Base-by-base conservation (phyloP, 2,329 filamentous ascomycete species). In the Fusarium humuli region DNA sequence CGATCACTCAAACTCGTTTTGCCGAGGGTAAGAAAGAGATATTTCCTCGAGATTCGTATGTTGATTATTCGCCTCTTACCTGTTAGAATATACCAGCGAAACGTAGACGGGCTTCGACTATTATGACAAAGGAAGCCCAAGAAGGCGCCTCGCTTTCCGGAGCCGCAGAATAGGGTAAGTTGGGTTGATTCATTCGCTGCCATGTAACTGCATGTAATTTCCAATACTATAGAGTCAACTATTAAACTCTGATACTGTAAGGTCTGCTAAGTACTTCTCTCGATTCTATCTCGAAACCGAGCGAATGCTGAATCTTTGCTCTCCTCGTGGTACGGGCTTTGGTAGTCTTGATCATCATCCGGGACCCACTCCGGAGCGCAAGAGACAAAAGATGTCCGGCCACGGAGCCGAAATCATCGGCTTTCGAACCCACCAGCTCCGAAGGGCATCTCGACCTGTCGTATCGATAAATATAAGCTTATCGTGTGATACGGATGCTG, bases 61-160 rank as follows among this genome's bases (percentile, higher is more conserved):
- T 73, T 0, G 81, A 75, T 0, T 84, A 85, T 2, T 88, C 88
- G 5, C 68, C 66, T 4, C 79, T 83, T 7, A 77, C 73, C 18
- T 68, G 72, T 76, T 91, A 91, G 1, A 76, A 41, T 4, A 89
- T 52, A 2, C 77, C 75, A 3, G 82, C 82, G 68, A 89, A 83
- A 16, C 89, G 88, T 8, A 91, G 81, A 16, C 88, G 87, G 20
- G 87, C 82, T 74, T 91, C 89, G 54, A 91, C 80, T 75, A 91
- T 91, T 46, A 79, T 85, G 55, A 89, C 87, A 69, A 89, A 91
- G 12, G 88, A 88, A 0, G 88, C 90, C 86, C 86, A 89, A 53
- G 71, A 89, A 78, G 1, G 44, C 70, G 7, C 78, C 79, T 2
- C 75, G 62, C 4, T 78, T 74, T 32, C 79, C 77, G 61, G 81